Evolutionary conservation across 257 asterid species (phyloP).

Genomic region (Cynanchum wilfordii): DNA sequence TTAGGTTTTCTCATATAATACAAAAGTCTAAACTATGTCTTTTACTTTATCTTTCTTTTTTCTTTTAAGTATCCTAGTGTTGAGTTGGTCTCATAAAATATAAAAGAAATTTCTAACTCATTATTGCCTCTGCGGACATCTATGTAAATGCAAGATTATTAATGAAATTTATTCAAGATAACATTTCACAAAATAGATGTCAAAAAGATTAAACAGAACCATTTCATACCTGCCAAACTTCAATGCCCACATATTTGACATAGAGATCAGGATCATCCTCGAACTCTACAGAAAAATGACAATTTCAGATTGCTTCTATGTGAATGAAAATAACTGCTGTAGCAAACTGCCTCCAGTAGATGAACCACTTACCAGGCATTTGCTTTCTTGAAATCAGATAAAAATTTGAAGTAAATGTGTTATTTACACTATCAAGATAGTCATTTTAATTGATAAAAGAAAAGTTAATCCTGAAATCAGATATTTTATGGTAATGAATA

Average conservation of each 20-base stretch:
- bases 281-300: conserved; percentile 40
- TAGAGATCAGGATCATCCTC: conserved; percentile 79
- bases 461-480: background rate
- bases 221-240: conserved; percentile 72
- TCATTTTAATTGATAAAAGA: background rate
- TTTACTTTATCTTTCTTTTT: too few relatives aligned
- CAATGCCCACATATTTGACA: conserved; percentile 76
- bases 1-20: too few relatives aligned
- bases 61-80: background rate
- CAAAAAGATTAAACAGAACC: background rate
- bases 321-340: background rate
- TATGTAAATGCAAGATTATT: background rate
- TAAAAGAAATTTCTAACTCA: background rate
- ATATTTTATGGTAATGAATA: background rate
- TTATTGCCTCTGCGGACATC: background rate
- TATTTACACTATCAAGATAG: background rate
- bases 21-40: too few relatives aligned
- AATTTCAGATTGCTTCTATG: background rate
- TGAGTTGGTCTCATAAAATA: too few relatives aligned
- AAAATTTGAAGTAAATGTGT: background rate
- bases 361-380: too few relatives aligned
- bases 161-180: background rate
- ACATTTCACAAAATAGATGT: background rate
- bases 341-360: too few relatives aligned
- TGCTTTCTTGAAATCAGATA: background rate